Evolutionary conservation across 768 basidiomycete species (phyloP).

Genomic region (Tricholoma saponaceum): DNA sequence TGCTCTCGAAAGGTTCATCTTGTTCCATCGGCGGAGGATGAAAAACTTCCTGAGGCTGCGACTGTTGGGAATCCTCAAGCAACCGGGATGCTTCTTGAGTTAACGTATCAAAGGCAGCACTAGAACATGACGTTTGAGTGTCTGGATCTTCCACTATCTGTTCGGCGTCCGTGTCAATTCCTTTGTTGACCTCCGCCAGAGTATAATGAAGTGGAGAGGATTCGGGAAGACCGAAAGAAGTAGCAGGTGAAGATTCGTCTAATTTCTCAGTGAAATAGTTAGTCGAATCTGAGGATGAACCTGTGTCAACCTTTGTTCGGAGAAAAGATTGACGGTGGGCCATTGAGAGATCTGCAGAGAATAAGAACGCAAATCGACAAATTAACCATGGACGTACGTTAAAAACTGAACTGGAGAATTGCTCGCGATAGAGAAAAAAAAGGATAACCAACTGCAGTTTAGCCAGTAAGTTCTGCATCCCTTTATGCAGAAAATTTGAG

Average conservation of each 20-base stretch:
- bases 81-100: neutral
- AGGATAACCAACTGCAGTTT: neutral
- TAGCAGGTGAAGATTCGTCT: neutral
- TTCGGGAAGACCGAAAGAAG: neutral
- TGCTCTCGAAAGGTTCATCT: neutral
- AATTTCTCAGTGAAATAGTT: neutral
- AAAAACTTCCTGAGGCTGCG: neutral
- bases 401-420: neutral
- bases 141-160: neutral
- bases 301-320: neutral
- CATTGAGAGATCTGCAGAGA: neutral
- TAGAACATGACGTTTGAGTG: neutral
- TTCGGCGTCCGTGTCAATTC: neutral
- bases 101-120: neutral
- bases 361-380: neutral
- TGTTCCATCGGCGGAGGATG: neutral
- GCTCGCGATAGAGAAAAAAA: neutral
- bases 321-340: neutral
- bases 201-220: neutral
- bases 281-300: neutral
- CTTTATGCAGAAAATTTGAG: neutral
- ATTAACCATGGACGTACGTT: neutral
- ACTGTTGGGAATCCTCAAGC: neutral
- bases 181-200: neutral
- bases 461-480: neutral